Evolutionary conservation across 1,139 yeast species (phyloP), one percentile per base, ranked within the genome.

Genomic region (Geotrichum klebahnii): DNA sequence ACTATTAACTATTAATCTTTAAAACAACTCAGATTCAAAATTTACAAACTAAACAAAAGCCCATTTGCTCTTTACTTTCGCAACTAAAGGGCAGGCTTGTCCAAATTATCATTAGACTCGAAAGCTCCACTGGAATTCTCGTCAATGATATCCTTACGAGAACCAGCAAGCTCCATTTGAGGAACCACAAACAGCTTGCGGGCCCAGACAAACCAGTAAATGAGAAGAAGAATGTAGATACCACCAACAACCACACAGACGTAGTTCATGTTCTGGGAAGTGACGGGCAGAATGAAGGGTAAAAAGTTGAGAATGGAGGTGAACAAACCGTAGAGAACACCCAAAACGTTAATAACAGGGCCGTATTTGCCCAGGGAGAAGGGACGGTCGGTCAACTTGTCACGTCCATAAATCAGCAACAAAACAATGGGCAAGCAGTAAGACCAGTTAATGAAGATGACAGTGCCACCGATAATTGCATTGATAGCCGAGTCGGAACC

Each of bases 401-500:
- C 68, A 50, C 95, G 69, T 3, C 53, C 53, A 56, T 82, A 77
- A 32, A 84, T 61, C 65, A 86, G 65, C 10, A 81, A 75, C 29
- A 83, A 73, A 1, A 82, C 61, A 34, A 86, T 80, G 1, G 95
- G 95, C 10, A 86, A 77, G 3, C 87, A 82, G 58, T 87, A 84
- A 1, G 94, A 88, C 32, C 84, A 73, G 48, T 89, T 81, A 54
- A 86, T 70, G 3, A 89, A 78, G 38, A 85, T 76, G 1, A 86
- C 94, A 4, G 92, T 84, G 10, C 90, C 83, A 0, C 95, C 94
- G 70, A 86, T 77, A 65, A 86, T 85, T 3, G 95, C 88, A 66
- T 82, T 83, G 67, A 85, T 84, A 0, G 94, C 94, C 5, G 89
- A 77, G 2, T 80, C 71, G 0, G 94, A 84, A 1, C 84, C 68